Percentiles rank a stretch among this genome's conserved stretches.
Conservation (phyloP, 495 filamentous ascomycete species). For the Penicillium angulare region DNA sequence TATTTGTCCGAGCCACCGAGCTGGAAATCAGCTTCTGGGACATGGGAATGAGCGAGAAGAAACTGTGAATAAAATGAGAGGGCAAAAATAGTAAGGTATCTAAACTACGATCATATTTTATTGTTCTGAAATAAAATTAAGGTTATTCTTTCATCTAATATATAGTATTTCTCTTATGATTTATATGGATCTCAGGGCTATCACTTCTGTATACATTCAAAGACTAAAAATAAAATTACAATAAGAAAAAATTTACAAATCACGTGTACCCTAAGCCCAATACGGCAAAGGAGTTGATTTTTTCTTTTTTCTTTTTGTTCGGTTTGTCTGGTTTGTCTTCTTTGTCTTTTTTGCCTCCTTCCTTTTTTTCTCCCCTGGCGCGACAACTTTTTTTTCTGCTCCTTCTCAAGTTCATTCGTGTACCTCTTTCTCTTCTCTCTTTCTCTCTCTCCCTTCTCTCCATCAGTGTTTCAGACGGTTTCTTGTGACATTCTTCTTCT, state of each 20-base stretch:
- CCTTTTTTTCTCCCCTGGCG: constrained; percentile 24
- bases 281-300: background rate
- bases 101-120: no score
- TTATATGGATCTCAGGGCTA: no score
- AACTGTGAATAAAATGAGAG: no score
- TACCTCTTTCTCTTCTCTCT: constrained; percentile 10
- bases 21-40: constrained; percentile 90
- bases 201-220: no score
- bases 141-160: no score
- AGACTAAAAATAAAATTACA: no score
- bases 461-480: constrained; percentile 25
- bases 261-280: background rate
- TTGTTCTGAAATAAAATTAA: no score
- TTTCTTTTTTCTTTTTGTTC: background rate
- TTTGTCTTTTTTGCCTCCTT: constrained; percentile 15
- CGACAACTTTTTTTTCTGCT: constrained; percentile 19
- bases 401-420: constrained; percentile 17
- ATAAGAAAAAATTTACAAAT: no score
- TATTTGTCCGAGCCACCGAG: constrained; percentile 87
- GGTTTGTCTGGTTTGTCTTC: background rate
- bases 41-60: constrained; percentile 58
- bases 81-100: no score
- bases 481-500: constrained; percentile 22
- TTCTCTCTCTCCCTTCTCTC: constrained; percentile 18
- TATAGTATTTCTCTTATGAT: no score